Evolutionary conservation across 2,329 filamentous ascomycete genomes (phyloP), one percentile per base, ranked within the genome.

Genomic region (Dothideomycetes sp.): DNA sequence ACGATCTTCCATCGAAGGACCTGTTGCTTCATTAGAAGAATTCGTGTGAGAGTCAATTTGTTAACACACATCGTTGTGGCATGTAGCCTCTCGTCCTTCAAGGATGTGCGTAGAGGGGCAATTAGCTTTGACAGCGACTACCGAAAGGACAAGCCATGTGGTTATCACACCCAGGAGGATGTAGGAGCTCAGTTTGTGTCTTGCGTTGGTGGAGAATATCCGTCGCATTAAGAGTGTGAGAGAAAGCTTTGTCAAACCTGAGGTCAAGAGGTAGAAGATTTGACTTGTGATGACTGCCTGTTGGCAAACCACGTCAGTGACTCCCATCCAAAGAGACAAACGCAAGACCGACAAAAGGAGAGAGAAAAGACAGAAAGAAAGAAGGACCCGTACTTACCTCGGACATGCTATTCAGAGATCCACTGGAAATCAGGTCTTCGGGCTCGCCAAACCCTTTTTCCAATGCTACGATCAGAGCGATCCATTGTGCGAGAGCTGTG

Each of bases 201-300:
- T 40, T 8, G 37, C 22, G 8, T 40, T 40, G 2, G 37, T 40
- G 4, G 37, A 25, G 40, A 58, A 54, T 22, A 57, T 46, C 11
- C 55, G 48, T 31, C 52, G 51, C 49, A 58, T 51, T n/a, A 58
- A 51, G 16, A 50, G 48, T 2, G 55, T 47, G 23, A 58, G 50
- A 27, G 53, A 53, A 29, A 49, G 41, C 37, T 56, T 58, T 23
- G 54, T 52, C 17, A 53, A 35, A 13, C 44, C 48, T 11, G 55
- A 30, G 6, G 49, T 41, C 8, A 51, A 17, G 12, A 58, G 50
- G 32, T 54, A 50, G 23, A 57, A 41, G 18, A 55, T 48, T 30
- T 53, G 48, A 16, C 50, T 49, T 10, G 49, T 47, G 35, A 55
- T 48, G 4, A 55, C 50, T 4, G 49, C 44, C 27, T 50, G 15